Evolutionary conservation across 768 basidiomycete species (phyloP), one percentile per base, ranked within the genome.

Genomic region (Naganishia randhawae): DNA sequence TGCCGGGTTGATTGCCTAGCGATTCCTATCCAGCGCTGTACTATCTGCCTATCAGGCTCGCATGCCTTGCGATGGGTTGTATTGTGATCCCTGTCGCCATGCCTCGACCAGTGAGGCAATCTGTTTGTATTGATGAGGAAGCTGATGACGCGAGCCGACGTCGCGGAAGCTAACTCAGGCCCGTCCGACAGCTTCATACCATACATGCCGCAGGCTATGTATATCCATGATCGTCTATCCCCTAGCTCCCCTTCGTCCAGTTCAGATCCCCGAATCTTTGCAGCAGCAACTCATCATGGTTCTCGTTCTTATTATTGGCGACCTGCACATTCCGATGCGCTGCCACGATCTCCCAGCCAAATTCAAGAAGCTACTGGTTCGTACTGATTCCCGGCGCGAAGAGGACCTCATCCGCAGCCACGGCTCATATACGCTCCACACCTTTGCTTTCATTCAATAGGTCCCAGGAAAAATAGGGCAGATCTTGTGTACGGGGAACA

Each of bases 381-480:
- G 81, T 76, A 8, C 7, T 13, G 14, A 22, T 22, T 39, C n/a
- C 8, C 39, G 16, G 32, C 2, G 13, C 33, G 13, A 17, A 33
- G 37, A 41, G 1, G 39, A 41, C 51, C 25, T 17, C n/a, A n/a
- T n/a, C n/a, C n/a, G n/a, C n/a, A n/a, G n/a, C n/a, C 35, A 10
- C 1, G 11, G 27, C 64, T 63, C 19, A 27, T 65, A 48, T 48
- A 48, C 45, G 45, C 7, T 48, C 50, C 19, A n/a, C n/a, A n/a
- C n/a, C n/a, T 22, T 32, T 32, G 29, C 35, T n/a, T n/a, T n/a
- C 14, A 10, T 37, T 29, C 6, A 11, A 73, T 77, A 77, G 63
- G 88, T 91, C 6, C 90, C 90, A 22, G 96, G 96, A 25, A 99
- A 99, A 81, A 98, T 99, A 51, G 91, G 94, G 71, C 95, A 98